A percentile compares a stretch with the other conserved stretches of the same genome.
phyloP scores from a whole-genome alignment of 352 stramenopile species.

The Pilasporangium apinafurcum region DNA sequence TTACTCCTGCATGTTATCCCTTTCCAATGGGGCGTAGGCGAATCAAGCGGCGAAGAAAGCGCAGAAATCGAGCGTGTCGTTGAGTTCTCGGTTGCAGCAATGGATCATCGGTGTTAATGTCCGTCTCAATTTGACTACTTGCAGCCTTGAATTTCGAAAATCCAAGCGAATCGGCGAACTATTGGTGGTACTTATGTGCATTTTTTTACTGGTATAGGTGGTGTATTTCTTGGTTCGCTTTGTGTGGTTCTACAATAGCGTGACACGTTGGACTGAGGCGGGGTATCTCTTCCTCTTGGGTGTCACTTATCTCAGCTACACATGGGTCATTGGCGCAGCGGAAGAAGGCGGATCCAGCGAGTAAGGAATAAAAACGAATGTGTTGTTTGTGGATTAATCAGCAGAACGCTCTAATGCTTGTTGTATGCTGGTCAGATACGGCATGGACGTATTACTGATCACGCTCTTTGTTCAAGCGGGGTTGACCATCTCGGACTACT shows the following conservation, averaged over 20 bases:
- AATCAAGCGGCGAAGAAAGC: slow-evolving; percentile 86
- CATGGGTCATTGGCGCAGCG: slow-evolving; percentile 69
- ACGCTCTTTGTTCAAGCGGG: slow-evolving; percentile 76
- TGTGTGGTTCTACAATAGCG: slow-evolving; percentile 56
- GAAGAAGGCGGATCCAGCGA: slow-evolving; percentile 78
- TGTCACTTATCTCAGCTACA: slow-evolving; percentile 75
- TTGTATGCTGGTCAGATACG: slow-evolving; percentile 29
- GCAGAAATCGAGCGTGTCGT: slow-evolving; percentile 51
- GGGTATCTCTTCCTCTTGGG: slow-evolving; percentile 60
- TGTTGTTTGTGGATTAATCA: too few relatives aligned
- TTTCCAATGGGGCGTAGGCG: slow-evolving; percentile 41
- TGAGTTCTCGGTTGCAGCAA: slow-evolving; percentile 66
- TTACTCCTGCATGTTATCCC: background rate
- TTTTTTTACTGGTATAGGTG: slow-evolving; percentile 15
- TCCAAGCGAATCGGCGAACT: background rate
- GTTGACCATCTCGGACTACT: slow-evolving; percentile 80
- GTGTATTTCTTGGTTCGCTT: slow-evolving; percentile 76
- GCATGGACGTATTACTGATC: slow-evolving; percentile 82
- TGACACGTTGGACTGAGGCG: slow-evolving; percentile 64
- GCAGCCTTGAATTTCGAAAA: too few relatives aligned
- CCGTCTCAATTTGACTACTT: background rate
- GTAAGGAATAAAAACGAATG: too few relatives aligned
- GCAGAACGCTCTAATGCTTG: slow-evolving; percentile 4
- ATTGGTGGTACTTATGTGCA: background rate
- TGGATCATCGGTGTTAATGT: slow-evolving; percentile 82